Evolutionary conservation across 768 basidiomycete genomes (phyloP), one percentile per base, ranked within the genome.

Genomic region (Filobasidium floriforme): DNA sequence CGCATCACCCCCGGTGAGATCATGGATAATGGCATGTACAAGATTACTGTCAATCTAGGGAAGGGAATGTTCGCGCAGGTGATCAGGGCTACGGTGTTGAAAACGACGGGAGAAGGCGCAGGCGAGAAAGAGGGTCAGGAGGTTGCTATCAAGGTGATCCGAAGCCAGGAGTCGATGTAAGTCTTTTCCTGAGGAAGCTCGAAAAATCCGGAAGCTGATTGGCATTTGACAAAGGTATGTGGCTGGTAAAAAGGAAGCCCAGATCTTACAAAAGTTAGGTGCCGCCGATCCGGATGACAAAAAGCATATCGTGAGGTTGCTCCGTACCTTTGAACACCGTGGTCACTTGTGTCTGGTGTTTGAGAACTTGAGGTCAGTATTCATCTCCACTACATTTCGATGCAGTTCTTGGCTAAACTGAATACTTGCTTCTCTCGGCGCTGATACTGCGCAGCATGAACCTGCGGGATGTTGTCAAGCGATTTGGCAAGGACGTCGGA

Each of bases 11-110:
- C 97, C 18, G 96, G 94, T 52, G 96, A 99, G 79, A 87, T 91
- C 66, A 82, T 99, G 19, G 93, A 96, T 73, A 85, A 87, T 29
- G 92, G 90, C 6, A 85, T 89, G 49, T 99, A 98, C 76, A 91
- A 96, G 76, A 91, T 99, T 11, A 92, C 89, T 71, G 91, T 90
- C 59, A 89, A 86, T 59, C 82, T 98, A n/a, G 96, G 96, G 19
- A 93, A 94, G 77, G 96, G 96, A 59, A 99, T 99, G 94, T 99
- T 98, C 77, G 92, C 92, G 59, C 91, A 90, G 64, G 96, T 99
- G 60, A 92, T 97, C 29, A 85, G 89, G 55, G 94, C 93, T 10
- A 86, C 90, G 40, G 84, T 92, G 11, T 81, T 93, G 52, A 87
- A 79, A 81, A 82, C 60, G 41, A 75, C 72, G 18, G 88, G 89